Evolutionary conservation across 2,329 filamentous ascomycete genomes (phyloP).

Genomic region (Metarhizium sp.): DNA sequence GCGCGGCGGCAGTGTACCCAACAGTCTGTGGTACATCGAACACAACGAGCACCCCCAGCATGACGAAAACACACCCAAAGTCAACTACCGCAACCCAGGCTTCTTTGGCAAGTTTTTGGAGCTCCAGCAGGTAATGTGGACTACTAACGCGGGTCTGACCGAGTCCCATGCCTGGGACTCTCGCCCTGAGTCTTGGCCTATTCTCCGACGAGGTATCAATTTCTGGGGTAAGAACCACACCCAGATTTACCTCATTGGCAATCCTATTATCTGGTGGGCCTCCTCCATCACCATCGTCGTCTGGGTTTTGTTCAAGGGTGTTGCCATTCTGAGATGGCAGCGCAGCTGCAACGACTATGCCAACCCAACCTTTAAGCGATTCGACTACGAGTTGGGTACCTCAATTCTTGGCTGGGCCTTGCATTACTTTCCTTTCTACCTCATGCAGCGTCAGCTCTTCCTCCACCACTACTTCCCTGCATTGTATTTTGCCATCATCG

Average conservation of each 20-base stretch:
- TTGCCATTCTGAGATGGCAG: constrained; percentile 89
- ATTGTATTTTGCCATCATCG: constrained; percentile 87
- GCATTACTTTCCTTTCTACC: constrained; percentile 97
- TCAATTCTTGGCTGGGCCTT: constrained; percentile 90
- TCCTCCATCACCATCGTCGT: constrained; percentile 68
- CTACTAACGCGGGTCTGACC: constrained; percentile 88
- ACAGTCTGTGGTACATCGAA: constrained; percentile 96
- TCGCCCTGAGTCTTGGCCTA: constrained; percentile 84
- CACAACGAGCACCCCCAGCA: constrained; percentile 77
- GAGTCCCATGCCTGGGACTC: constrained; percentile 99
- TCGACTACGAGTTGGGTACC: constrained; percentile 92
- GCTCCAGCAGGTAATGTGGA: constrained; percentile 98
- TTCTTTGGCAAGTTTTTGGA: constrained; percentile 99
- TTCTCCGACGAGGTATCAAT: constrained; percentile 90
- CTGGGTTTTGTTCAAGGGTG: constrained; percentile 76
- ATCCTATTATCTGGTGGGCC: constrained; percentile 90
- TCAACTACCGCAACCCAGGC: constrained; percentile 89
- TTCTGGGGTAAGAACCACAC: constrained; percentile 95
- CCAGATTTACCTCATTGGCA: constrained; percentile 93
- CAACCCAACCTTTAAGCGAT: constrained; percentile 79
- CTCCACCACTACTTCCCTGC: constrained; percentile 98
- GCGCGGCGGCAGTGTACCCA: constrained; percentile 80
- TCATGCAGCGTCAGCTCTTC: constrained; percentile 97
- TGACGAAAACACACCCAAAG: constrained; percentile 70
- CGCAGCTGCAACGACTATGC: constrained; percentile 82